These are phyloP conservation scores for Fusarium cicatricum DNA, from an alignment of 2,329 filamentous ascomycete genomes.

Conservation along the genomic window DNA sequence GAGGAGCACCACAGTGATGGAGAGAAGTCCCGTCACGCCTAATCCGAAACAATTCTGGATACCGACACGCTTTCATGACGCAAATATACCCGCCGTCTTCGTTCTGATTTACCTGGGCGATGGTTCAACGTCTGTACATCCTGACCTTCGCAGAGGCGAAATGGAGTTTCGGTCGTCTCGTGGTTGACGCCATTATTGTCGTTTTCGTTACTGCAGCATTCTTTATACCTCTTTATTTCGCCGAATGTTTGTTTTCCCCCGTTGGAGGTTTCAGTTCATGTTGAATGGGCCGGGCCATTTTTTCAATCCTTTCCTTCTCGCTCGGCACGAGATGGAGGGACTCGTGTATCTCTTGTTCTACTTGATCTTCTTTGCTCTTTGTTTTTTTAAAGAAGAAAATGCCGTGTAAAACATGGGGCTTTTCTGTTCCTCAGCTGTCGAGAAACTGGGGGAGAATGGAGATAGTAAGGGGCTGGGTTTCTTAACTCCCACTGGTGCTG, in stretches of 20 bases:
- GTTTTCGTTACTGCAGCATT: conserved; percentile 23
- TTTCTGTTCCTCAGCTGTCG: conserved; percentile 22
- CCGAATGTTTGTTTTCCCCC: conserved; percentile 14
- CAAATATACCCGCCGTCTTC: conserved; percentile 45
- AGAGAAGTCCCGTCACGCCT: conserved; percentile 41
- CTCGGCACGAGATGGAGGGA: conserved; percentile 19
- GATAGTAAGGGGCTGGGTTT: conserved; percentile 14
- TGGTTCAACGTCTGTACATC: conserved; percentile 38
- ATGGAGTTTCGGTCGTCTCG: conserved; percentile 41
- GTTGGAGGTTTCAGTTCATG: conserved; percentile 16
- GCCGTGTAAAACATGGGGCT: conserved; percentile 35
- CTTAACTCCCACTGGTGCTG: conserved; percentile 17
- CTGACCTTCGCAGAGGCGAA: conserved; percentile 38
- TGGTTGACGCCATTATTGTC: conserved; percentile 20
- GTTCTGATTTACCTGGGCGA: conserved; percentile 35
- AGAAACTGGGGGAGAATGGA: conserved; percentile 6
- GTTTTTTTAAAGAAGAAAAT: conserved; percentile 30
- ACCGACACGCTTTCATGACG: conserved; percentile 44
- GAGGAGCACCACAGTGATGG: conserved; percentile 49
- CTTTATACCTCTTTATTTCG: conserved; percentile 30
- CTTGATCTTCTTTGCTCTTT: conserved; percentile 30
- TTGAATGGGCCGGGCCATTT: conserved; percentile 11
- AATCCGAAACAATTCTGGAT: conserved; percentile 37
- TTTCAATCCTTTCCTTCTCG: conserved; percentile 1
- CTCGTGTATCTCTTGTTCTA: conserved; percentile 26